phyloP scores from a whole-genome alignment of 495 filamentous ascomycete genomes.

The Daldinia decipiens region DNA sequence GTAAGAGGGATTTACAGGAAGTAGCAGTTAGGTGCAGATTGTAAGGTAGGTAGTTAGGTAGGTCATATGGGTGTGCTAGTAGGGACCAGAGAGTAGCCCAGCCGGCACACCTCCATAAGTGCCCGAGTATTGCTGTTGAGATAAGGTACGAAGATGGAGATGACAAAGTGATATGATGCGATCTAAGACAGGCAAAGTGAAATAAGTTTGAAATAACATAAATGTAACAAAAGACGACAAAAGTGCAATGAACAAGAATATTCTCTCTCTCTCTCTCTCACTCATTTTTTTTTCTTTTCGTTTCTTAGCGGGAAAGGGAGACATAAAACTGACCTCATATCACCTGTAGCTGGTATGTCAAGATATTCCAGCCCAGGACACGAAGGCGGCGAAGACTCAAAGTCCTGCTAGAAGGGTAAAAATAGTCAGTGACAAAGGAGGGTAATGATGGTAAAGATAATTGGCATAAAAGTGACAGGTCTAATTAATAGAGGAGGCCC shows the following conservation, averaged over 20 bases:
- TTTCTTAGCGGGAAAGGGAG: background rate
- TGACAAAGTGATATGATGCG: slow-evolving; percentile 14
- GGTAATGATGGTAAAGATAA: slow-evolving; percentile 28
- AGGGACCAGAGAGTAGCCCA: slow-evolving; percentile 37
- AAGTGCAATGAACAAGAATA: background rate
- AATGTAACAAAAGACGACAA: background rate
- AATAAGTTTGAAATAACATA: slow-evolving; percentile 6
- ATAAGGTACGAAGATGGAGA: slow-evolving; percentile 22
- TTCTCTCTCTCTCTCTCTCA: background rate
- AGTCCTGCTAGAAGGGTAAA: slow-evolving; percentile 56
- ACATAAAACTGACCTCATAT: slow-evolving; percentile 56
- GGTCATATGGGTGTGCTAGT: slow-evolving; percentile 25
- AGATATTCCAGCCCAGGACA: slow-evolving; percentile 61
- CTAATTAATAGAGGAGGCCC: slow-evolving; percentile 36
- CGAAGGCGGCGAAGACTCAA: slow-evolving; percentile 60
- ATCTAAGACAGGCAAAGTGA: slow-evolving; percentile 11
- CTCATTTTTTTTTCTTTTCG: background rate
- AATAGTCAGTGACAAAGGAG: slow-evolving; percentile 41
- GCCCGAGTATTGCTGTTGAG: slow-evolving; percentile 29
- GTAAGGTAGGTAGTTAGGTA: slow-evolving; percentile 31
- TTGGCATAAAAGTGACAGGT: slow-evolving; percentile 36
- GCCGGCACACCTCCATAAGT: slow-evolving; percentile 31
- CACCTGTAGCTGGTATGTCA: slow-evolving; percentile 56
- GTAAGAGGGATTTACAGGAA: slow-evolving; percentile 36
- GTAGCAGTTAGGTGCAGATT: slow-evolving; percentile 40